Evolutionary conservation across 2,329 filamentous ascomycete species (phyloP), one percentile per base, ranked within the genome.

Genomic region (Cladosporium sp.): DNA sequence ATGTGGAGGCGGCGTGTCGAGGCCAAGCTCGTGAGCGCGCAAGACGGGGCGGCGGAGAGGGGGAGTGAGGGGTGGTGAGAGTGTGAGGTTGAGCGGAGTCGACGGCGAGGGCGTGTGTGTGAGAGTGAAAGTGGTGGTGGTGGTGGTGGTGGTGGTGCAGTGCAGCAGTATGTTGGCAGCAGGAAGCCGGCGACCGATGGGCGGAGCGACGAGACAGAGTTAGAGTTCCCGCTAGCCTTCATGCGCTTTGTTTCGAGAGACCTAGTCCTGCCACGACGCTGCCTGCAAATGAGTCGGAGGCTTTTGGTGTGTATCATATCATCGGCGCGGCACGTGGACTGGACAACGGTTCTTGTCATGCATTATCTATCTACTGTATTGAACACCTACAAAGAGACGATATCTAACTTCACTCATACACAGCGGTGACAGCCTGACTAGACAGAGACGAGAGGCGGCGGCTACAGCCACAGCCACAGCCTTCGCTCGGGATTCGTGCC

Each of bases 171-270:
- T 12, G n/a, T 34, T 55, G 52, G 15, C 30, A 34, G 52, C 52
- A 34, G 34, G 52, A 28, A 54, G 28, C 51, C 51, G 51, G 14
- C 28, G 52, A 18, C 28, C 28, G 52, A 54, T n/a, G 26, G 15
- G 26, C 15, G 26, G 52, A 55, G 10, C 5, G 52, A 55, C 30
- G 26, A 30, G 52, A 30, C 26, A 21, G 51, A 54, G 18, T 55
- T 55, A 55, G 52, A 55, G 28, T 55, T 55, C 26, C 28, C 32
- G 30, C 52, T 55, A 55, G 52, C 38, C 38, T n/a, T 41, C 6
- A 44, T 44, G 38, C 1, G 18, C 52, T 34, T 55, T 30, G 49
- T 30, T 18, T 52, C 49, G 41, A 47, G 41, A 21, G 41, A 21
- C 24, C 41, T 24, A 47, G 41, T 24, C 41, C 41, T 47, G 41